Evolutionary conservation across 768 basidiomycete species (phyloP).

Genomic region (Butyriboletus loyo): DNA sequence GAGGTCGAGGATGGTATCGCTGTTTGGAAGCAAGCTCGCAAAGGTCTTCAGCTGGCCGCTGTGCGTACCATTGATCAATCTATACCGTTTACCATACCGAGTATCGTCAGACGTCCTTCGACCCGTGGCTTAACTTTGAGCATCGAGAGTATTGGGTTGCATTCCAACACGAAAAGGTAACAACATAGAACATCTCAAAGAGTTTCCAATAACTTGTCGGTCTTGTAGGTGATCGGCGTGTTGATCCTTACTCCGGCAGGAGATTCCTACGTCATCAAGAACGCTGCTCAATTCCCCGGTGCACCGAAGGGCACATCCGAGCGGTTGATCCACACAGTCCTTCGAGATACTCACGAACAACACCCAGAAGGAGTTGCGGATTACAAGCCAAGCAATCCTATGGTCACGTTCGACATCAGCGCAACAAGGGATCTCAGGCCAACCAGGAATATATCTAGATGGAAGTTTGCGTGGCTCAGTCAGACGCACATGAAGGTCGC

Average conservation of each 20-base stretch:
- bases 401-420: slow-evolving; percentile 48
- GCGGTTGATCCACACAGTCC: slow-evolving; percentile 45
- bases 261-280: slow-evolving; percentile 53
- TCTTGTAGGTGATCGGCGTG: slow-evolving; percentile 40
- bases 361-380: not conserved
- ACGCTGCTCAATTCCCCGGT: slow-evolving; percentile 50
- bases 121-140: slow-evolving; percentile 53
- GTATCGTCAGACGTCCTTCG: slow-evolving; percentile 37
- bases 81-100: not conserved
- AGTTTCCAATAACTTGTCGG: not conserved
- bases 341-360: slow-evolving; percentile 41
- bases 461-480: slow-evolving; percentile 43
- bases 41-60: slow-evolving; percentile 56
- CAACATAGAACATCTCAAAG: too few species aligned
- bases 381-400: slow-evolving; percentile 17
- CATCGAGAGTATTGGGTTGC: slow-evolving; percentile 61
- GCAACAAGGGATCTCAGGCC: slow-evolving; percentile 41
- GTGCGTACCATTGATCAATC: slow-evolving; percentile 19
- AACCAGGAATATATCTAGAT: slow-evolving; percentile 44
- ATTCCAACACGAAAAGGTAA: slow-evolving; percentile 26
- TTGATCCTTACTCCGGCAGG: slow-evolving; percentile 50
- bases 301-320: slow-evolving; percentile 56
- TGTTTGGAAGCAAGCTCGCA: slow-evolving; percentile 53
- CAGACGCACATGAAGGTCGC: slow-evolving; percentile 43
- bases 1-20: slow-evolving; percentile 51